These are phyloP conservation scores for Penicillium argentinense DNA, from an alignment of 495 filamentous ascomycete genomes.

Conservation along the genomic window DNA sequence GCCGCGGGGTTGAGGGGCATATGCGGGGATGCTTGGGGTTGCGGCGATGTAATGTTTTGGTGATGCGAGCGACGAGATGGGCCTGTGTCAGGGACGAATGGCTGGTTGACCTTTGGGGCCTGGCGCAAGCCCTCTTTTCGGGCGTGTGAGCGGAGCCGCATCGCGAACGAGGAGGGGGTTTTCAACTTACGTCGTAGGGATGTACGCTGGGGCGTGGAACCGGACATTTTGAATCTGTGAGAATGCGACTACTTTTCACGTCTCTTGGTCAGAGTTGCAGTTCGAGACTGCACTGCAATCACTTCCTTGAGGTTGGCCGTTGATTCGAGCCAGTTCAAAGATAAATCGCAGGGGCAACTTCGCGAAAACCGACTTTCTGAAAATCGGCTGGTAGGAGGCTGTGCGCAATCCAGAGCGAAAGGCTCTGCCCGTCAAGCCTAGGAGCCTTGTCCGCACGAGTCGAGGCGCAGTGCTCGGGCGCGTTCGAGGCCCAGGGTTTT, in stretches of 20 bases:
- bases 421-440: not conserved
- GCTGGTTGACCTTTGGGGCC: slow-evolving; percentile 47
- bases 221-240: slow-evolving; percentile 22
- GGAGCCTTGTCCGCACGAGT: not conserved
- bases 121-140: slow-evolving; percentile 49
- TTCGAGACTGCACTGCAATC: not conserved
- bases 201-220: slow-evolving; percentile 25
- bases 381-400: not conserved
- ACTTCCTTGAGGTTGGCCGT: not conserved
- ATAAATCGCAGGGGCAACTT: not conserved
- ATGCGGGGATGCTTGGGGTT: slow-evolving; percentile 27
- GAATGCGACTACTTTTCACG: slow-evolving; percentile 2
- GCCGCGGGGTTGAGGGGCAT: slow-evolving; percentile 31
- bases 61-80: slow-evolving; percentile 41
- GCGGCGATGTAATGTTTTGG: slow-evolving; percentile 34
- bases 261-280: not conserved
- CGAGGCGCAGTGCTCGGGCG: slow-evolving; percentile 7
- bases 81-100: slow-evolving; percentile 47
- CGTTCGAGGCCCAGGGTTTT: slow-evolving; percentile 9
- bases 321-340: not conserved
- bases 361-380: not conserved
- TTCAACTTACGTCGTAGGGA: slow-evolving; percentile 31
- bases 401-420: not conserved
- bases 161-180: not conserved
- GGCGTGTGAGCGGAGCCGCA: slow-evolving; percentile 13